Evolutionary conservation across 176 grass and related monocot species (phyloP).

Genomic region (Coix lacrymajobi): DNA sequence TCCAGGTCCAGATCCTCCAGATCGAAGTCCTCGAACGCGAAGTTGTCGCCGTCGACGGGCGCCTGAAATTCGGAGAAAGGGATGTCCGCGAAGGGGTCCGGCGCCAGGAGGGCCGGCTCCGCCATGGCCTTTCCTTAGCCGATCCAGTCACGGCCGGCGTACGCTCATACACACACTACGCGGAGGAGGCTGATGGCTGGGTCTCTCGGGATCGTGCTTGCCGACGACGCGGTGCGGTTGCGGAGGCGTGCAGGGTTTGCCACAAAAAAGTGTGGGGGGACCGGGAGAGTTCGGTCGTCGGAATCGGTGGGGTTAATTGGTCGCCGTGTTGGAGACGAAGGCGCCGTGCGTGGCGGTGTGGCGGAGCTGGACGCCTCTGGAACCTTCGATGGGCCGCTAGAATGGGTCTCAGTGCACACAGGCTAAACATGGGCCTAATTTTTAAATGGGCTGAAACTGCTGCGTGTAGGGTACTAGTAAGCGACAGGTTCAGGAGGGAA

Average conservation of each 20-base stretch:
- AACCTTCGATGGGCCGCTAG: constrained; percentile 12
- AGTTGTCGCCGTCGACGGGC: background rate
- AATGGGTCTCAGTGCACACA: background rate
- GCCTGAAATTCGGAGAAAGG: constrained; percentile 30
- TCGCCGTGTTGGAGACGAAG: constrained; percentile 23
- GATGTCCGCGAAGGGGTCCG: constrained; percentile 21
- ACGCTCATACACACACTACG: constrained; percentile 9
- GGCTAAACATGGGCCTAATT: background rate
- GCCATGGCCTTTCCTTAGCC: constrained; percentile 25
- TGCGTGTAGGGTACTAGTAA: background rate
- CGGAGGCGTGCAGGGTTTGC: constrained; percentile 33
- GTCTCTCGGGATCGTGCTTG: background rate
- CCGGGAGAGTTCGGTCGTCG: constrained; percentile 2
- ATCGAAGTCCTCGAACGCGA: constrained; percentile 35
- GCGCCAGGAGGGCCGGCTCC: constrained; percentile 27
- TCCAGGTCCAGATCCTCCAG: constrained; percentile 44
- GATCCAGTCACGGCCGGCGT: constrained; percentile 31
- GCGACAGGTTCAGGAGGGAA: background rate
- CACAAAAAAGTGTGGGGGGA: background rate
- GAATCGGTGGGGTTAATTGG: background rate
- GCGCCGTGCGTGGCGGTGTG: background rate
- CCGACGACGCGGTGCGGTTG: constrained; percentile 16
- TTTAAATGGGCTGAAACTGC: background rate
- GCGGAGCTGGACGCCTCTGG: constrained; percentile 15
- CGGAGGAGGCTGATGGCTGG: background rate